Conservation (phyloP, 768 basidiomycete genomes). For the Russula brevipes region DNA sequence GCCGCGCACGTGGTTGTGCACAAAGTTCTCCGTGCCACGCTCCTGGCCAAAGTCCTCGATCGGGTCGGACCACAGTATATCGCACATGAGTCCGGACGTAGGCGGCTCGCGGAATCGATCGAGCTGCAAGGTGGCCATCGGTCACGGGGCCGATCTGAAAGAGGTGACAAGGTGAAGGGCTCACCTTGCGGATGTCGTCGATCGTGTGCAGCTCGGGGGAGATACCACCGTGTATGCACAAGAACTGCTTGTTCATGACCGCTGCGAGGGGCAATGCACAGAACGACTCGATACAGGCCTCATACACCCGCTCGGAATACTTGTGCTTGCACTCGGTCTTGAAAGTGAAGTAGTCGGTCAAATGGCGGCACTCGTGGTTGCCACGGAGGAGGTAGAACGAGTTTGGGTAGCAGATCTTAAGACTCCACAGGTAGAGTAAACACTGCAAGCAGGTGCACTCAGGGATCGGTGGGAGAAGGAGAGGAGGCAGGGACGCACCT, state of each 20-base stretch:
- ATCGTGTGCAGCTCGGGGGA: conserved; percentile 93
- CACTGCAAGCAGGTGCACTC: conserved; percentile 50
- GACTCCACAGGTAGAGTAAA: conserved; percentile 92
- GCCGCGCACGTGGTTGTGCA: conserved; percentile 95
- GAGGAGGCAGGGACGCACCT: conserved; percentile 37
- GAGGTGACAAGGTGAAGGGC: conserved; percentile 29
- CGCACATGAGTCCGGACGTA: conserved; percentile 96
- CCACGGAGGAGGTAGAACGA: conserved; percentile 95
- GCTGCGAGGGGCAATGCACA: conserved; percentile 93
- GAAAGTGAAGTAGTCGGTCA: conserved; percentile 99
- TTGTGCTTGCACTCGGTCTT: conserved; percentile 99
- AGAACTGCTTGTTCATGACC: conserved; percentile 98
- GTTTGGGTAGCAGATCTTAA: conserved; percentile 99
- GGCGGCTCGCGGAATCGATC: conserved; percentile 99
- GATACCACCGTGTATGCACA: conserved; percentile 96
- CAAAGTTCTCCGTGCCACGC: conserved; percentile 80
- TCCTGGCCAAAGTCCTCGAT: conserved; percentile 96
- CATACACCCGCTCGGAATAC: conserved; percentile 94
- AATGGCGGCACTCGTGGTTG: conserved; percentile 97
- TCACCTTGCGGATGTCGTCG: conserved; percentile 84
- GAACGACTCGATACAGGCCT: conserved; percentile 97
- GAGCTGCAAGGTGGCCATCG: conserved; percentile 46
- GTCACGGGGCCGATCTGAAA: not conserved
- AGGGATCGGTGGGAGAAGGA: conserved; percentile 2
- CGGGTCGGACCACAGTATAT: conserved; percentile 97